Base-by-base conservation (phyloP, 495 filamentous ascomycete genomes). In the Cercophora scortea region DNA sequence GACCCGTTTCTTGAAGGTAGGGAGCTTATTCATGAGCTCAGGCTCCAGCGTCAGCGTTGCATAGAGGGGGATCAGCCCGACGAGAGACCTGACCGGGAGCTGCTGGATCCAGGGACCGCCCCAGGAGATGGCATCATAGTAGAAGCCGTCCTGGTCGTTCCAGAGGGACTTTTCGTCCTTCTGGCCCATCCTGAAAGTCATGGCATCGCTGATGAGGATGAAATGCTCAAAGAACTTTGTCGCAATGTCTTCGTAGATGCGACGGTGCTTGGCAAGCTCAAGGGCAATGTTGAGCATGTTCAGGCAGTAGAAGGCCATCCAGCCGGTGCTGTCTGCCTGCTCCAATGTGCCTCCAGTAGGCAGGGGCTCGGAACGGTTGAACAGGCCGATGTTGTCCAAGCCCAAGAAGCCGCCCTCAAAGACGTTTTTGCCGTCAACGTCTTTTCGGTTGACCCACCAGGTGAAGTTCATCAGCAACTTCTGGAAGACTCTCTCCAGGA, bases 201-300 rank as follows among this genome's bases (percentile, higher is more conserved):
- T 96, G 33, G 92, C 92, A 74, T 97, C 92, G 65, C 88, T 93
- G 64, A 96, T 97, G 60, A 96, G 84, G 57, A 97, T 85, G 69
- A 97, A 97, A 64, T 97, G 92, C 68, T 97, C 92, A 61, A 97
- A 97, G 77, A 96, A 97, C 66, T 97, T 97, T 45, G 88, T 92
- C 1, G 92, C 92, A 71, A 97, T 95, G 57, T 97, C 92, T 74
- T 97, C 92, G 64, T 97, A 97, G 42, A 85, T 95, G n/a, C 92
- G 82, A 11, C 92, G 83, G 65, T 96, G 90, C 71, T 96, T 97
- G 18, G 92, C 90, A 51, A 97, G 73, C 69, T 96, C 92, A 17
- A 97, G 77, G 9, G 90, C 85, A 61, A 97, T 96, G 65, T 97
- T 97, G 59, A 97, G 76, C 92, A 97, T 97, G 70, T 79, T 86